Conservation (phyloP, 2,329 filamentous ascomycete genomes). For the Cordyceps fumosorosea region DNA sequence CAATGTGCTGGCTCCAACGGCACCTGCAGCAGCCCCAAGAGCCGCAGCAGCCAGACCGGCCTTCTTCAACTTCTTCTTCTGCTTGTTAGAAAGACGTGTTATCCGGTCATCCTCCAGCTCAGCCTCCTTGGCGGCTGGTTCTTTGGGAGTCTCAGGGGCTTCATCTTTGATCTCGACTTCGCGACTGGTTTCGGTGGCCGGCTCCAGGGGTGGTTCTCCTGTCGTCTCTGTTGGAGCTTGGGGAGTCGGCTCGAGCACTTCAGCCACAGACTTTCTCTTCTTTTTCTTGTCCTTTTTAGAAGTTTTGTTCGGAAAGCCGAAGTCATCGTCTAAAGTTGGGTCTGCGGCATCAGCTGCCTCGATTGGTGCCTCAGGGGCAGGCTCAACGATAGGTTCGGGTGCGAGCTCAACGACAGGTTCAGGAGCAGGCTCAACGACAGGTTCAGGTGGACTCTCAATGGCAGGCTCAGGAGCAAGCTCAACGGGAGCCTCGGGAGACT, state of each 20-base stretch:
- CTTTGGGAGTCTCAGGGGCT: background rate
- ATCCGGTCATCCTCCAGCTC: conserved; percentile 1
- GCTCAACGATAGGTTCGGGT: background rate
- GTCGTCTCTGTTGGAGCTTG: background rate
- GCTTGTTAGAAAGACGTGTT: conserved; percentile 17
- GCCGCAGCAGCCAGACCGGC: conserved; percentile 4
- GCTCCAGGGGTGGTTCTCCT: background rate
- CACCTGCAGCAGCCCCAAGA: background rate
- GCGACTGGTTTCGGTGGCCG: background rate
- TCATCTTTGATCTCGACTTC: background rate
- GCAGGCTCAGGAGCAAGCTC: background rate
- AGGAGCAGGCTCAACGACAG: background rate
- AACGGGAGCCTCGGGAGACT: background rate
- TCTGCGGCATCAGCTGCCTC: background rate
- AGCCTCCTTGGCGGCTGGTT: background rate
- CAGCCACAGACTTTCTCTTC: conserved; percentile 20
- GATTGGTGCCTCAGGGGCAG: background rate
- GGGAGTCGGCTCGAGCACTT: background rate
- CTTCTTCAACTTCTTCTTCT: conserved; percentile 26
- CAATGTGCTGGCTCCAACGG: background rate
- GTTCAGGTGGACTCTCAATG: background rate
- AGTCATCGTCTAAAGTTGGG: background rate
- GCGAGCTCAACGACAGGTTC: background rate
- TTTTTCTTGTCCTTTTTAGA: conserved; percentile 27
- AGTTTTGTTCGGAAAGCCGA: background rate